A percentile compares a stretch with the other conserved stretches of the same genome.
Evolutionary conservation across 495 filamentous ascomycete genomes (phyloP).

Genomic region (Aspergillus biplanus): DNA sequence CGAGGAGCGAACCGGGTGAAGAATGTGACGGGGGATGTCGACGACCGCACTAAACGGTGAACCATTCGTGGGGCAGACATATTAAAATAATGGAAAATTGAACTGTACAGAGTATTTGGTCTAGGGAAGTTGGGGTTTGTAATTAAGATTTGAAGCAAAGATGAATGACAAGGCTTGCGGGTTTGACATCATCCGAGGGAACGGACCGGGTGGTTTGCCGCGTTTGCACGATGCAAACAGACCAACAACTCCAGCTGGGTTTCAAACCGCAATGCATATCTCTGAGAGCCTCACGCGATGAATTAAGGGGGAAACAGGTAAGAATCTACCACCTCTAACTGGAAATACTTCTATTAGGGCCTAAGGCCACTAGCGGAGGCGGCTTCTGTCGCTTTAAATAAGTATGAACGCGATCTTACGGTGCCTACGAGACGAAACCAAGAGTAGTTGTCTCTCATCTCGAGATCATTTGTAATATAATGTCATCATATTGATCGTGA

Average conservation of each 20-base stretch:
- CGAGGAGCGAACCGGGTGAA: conserved; percentile 32
- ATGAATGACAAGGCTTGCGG: no score
- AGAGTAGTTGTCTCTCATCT: neutral
- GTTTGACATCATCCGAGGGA: conserved; percentile 50
- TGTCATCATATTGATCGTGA: conserved; percentile 49
- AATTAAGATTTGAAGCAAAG: conserved; percentile 2
- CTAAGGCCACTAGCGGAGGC: neutral
- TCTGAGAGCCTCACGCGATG: conserved; percentile 5
- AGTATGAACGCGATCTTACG: neutral
- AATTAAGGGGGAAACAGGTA: neutral
- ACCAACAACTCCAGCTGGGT: conserved; percentile 23
- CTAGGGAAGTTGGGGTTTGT: conserved; percentile 2
- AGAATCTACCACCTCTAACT: neutral
- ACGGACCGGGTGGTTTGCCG: conserved; percentile 37
- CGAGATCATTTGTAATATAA: conserved; percentile 28
- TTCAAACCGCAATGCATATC: conserved; percentile 14
- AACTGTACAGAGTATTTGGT: neutral
- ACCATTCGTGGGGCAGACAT: conserved; percentile 47
- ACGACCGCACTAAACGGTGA: conserved; percentile 35
- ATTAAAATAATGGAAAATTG: neutral
- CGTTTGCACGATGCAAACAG: conserved; percentile 38
- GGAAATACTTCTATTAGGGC: no score
- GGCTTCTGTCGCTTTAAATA: neutral
- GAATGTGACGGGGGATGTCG: conserved; percentile 28
- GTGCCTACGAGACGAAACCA: neutral